A percentile compares a stretch with the other conserved stretches of the same genome.
These are phyloP conservation scores for Camellia oleifera DNA, from an alignment of 179 eudicot species.

Conservation along the genomic window DNA sequence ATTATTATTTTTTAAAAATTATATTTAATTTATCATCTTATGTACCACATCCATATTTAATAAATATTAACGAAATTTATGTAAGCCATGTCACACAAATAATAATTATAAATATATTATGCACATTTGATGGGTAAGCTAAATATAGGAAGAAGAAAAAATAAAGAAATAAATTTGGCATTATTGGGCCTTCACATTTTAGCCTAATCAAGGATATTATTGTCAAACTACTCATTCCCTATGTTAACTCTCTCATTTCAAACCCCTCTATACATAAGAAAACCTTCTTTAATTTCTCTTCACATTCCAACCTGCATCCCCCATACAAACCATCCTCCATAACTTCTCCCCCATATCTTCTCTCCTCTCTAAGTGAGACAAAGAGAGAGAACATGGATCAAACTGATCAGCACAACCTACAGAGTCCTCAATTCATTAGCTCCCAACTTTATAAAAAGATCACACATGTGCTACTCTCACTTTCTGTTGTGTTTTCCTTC, in stretches of 20 bases:
- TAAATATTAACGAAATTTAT: too few relatives aligned
- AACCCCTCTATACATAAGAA: neutral
- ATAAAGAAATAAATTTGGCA: too few relatives aligned
- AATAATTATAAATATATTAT: too few relatives aligned
- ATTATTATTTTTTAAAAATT: too few relatives aligned
- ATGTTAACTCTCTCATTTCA: conserved; percentile 23
- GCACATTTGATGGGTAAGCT: too few relatives aligned
- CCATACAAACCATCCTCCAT: neutral
- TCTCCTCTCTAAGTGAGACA: neutral
- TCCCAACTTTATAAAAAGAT: neutral
- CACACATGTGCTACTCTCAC: conserved; percentile 15
- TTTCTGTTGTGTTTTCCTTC: conserved; percentile 17
- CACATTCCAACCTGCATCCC: neutral
- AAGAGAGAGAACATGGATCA: conserved; percentile 14
- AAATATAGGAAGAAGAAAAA: too few relatives aligned
- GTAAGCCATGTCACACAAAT: too few relatives aligned
- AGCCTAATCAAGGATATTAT: conserved; percentile 22
- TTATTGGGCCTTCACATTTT: neutral
- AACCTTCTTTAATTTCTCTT: neutral
- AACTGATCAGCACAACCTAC: neutral
- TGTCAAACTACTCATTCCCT: conserved; percentile 23
- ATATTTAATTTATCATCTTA: too few relatives aligned
- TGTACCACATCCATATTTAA: too few relatives aligned
- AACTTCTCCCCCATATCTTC: neutral
- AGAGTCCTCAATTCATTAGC: neutral